A percentile compares a stretch with the other conserved stretches of the same genome.
phyloP scores from a whole-genome alignment of 768 basidiomycete species.

The Tylopilus sp. region DNA sequence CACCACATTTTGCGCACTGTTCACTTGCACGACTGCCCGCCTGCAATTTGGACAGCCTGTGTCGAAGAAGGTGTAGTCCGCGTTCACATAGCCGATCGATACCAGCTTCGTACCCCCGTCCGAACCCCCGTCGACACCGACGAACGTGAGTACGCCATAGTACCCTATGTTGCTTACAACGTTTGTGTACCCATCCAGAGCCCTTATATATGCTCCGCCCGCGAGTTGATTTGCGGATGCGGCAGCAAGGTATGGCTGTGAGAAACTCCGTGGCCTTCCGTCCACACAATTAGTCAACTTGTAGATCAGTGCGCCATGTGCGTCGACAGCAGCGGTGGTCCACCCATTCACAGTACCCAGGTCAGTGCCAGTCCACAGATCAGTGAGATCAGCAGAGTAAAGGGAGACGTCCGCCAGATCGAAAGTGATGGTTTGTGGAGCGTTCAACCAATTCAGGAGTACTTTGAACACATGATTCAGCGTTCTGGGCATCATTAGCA shows the following conservation, averaged over 20 bases:
- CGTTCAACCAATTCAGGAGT: conserved; percentile 5
- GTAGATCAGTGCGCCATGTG: conserved; percentile 5
- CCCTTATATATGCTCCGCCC: neutral
- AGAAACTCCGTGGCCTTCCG: neutral
- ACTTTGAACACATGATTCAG: neutral
- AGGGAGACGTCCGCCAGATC: conserved; percentile 1
- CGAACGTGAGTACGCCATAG: conserved; percentile 5
- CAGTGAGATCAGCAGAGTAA: neutral
- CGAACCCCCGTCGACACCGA: conserved; percentile 8
- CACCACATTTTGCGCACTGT: neutral
- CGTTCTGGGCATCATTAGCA: too few species aligned
- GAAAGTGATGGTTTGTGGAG: neutral
- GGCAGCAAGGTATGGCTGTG: neutral
- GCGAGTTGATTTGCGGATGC: neutral
- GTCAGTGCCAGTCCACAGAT: conserved; percentile 7
- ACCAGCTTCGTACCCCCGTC: too few species aligned
- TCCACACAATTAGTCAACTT: neutral
- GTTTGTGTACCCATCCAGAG: neutral
- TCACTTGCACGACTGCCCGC: conserved; percentile 3
- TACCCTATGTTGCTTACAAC: neutral
- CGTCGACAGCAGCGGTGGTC: neutral
- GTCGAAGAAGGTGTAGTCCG: too few species aligned
- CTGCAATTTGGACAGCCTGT: conserved; percentile 6
- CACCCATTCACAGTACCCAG: neutral
- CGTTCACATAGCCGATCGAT: too few species aligned